phyloP scores from a whole-genome alignment of 208 protist genomes.

The Porcisia deanei region DNA sequence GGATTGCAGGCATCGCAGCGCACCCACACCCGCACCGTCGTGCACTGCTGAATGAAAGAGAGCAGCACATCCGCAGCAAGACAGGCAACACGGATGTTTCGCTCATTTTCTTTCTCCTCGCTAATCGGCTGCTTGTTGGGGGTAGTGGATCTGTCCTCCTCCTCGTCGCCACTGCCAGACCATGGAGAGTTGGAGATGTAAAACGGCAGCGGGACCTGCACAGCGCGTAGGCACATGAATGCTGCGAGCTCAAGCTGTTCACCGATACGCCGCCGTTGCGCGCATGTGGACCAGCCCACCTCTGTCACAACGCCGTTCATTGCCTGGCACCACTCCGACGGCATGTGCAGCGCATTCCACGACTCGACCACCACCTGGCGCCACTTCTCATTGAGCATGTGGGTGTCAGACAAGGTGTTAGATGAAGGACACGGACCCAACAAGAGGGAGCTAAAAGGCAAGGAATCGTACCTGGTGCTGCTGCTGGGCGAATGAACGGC shows the following conservation, averaged over 20 bases:
- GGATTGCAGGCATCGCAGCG: constrained; percentile 59
- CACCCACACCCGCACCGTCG: constrained; percentile 67
- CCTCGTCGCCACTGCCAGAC: constrained; percentile 11
- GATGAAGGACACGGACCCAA: constrained; percentile 15
- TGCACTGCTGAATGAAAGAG: constrained; percentile 30
- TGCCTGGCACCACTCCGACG: constrained; percentile 49
- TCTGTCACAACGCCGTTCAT: constrained; percentile 50
- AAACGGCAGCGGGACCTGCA: constrained; percentile 70
- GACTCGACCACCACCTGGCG: constrained; percentile 11
- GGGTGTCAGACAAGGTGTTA: not conserved
- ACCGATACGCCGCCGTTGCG: constrained; percentile 23
- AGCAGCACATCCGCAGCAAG: constrained; percentile 43
- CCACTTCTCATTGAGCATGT: constrained; percentile 9
- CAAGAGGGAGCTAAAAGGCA: constrained; percentile 25
- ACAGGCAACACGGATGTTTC: constrained; percentile 35
- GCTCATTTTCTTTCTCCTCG: constrained; percentile 18
- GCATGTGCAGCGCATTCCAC: constrained; percentile 38
- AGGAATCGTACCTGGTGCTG: not conserved
- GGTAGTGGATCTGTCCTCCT: not conserved
- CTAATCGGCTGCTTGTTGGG: not conserved
- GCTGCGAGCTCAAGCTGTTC: constrained; percentile 69
- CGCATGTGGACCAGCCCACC: constrained; percentile 33
- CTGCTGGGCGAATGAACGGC: not conserved
- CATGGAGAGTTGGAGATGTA: constrained; percentile 8
- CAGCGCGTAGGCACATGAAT: constrained; percentile 70